A percentile compares a stretch with the other conserved stretches of the same genome.
phyloP scores from a whole-genome alignment of 495 filamentous ascomycete genomes.

The Filosporella fistucella region DNA sequence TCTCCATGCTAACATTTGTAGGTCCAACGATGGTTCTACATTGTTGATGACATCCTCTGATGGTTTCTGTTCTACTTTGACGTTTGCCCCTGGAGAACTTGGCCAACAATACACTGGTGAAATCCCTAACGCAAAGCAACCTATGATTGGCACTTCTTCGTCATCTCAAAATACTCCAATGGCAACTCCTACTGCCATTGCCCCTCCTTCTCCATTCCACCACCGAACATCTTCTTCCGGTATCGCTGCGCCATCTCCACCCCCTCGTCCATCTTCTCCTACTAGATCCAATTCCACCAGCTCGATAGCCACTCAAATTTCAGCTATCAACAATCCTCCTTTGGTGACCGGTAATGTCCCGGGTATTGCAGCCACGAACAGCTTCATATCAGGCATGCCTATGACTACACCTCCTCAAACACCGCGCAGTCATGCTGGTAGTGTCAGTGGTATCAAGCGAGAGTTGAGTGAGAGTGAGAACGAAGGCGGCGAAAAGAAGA shows the following conservation, averaged over 20 bases:
- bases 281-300: constrained; percentile 81
- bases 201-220: constrained; percentile 54
- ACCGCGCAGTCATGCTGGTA: constrained; percentile 48
- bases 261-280: constrained; percentile 65
- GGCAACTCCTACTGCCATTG: constrained; percentile 59
- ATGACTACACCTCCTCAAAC: constrained; percentile 73
- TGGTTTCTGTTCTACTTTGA: constrained; percentile 90
- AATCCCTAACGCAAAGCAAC: constrained; percentile 45
- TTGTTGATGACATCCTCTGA: constrained; percentile 95
- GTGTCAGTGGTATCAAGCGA: constrained; percentile 50
- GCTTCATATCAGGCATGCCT: constrained; percentile 46
- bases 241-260: constrained; percentile 54
- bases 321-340: constrained; percentile 71
- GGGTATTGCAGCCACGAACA: constrained; percentile 62
- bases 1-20: constrained; percentile 27
- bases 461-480: constrained; percentile 49
- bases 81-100: constrained; percentile 80
- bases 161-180: constrained; percentile 53
- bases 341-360: constrained; percentile 71
- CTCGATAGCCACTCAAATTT: constrained; percentile 65
- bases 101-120: constrained; percentile 79
- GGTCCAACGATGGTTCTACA: constrained; percentile 89
- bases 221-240: constrained; percentile 33
- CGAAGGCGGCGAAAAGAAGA: constrained; percentile 54
- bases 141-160: constrained; percentile 27